phyloP scores from a whole-genome alignment of 257 asterid species.

The Solanum appendiculatum region DNA sequence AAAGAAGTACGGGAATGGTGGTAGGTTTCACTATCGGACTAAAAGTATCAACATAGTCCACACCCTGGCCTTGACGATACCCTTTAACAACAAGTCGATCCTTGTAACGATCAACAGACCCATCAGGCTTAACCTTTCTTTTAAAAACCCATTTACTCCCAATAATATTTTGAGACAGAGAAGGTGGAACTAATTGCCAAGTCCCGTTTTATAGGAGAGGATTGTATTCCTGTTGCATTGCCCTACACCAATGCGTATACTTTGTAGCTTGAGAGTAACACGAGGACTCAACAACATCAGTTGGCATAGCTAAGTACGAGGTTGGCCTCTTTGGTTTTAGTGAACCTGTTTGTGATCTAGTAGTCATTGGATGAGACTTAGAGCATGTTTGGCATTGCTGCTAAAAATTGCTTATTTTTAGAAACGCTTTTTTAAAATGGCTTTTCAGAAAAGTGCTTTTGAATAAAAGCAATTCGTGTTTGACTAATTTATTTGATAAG shows the following conservation, averaged over 20 bases:
- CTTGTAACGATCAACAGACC: background rate
- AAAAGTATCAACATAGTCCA: background rate
- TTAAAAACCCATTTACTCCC: background rate
- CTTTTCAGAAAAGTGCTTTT: too few relatives aligned
- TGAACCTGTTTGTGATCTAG: background rate
- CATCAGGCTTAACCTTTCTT: background rate
- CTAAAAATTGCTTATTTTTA: too few relatives aligned
- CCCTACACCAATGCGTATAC: background rate
- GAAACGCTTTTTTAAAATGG: too few relatives aligned
- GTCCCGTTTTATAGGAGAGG: background rate
- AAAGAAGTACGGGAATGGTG: background rate
- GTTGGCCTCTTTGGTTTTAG: background rate
- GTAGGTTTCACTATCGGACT: background rate
- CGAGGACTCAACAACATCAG: background rate
- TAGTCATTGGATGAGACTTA: background rate
- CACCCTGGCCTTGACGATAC: background rate
- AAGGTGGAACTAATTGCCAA: background rate
- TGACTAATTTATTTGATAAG: too few relatives aligned
- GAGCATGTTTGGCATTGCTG: too few relatives aligned
- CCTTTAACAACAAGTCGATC: background rate
- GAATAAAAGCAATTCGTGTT: too few relatives aligned
- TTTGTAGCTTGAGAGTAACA: background rate
- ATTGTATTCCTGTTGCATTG: background rate
- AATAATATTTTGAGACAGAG: too few relatives aligned
- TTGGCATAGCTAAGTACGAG: background rate